Evolutionary conservation across 164 flowering plant species (phyloP), one percentile per base, ranked within the genome.

Genomic region (Berberis thunbergii): DNA sequence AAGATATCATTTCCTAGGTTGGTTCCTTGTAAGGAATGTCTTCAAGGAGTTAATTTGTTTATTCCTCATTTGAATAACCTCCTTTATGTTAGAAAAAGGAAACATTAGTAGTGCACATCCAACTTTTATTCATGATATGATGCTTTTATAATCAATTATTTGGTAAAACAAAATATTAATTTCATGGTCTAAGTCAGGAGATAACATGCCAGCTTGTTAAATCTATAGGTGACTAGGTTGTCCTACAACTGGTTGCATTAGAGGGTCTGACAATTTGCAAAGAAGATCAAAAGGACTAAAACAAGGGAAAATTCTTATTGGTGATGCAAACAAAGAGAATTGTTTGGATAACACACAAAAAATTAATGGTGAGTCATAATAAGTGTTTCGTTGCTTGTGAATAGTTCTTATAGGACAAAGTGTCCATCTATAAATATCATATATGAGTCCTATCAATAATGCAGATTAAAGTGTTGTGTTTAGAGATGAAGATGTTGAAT

Each of bases 191-290:
- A 10, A 43, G 73, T 54, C 73, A 93, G 97, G 96, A 88, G 67
- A 77, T 83, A 48, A 95, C 98, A 63, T 88, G 94, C 75, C 81
- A 77, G 76, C 69, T 83, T 63, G 84, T 93, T 41, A 86, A 79
- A 75, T 76, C 88, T 53, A 59, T 77, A 67, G 92, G 92, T 63
- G 95, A 93, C 43, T 67, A 70, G 63, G 54, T 48, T 45, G 68
- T 90, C 67, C 89, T 93, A 74, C 76, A 81, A 67, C 75, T 53
- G 64, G 64, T 88, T 75, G 76, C 74, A 67, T 80, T 81, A 44
- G 92, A 88, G 60, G 98, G 91, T 67, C 60, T 86, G 43, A 76
- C 79, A 26, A 43, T 76, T 82, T 72, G 75, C 67, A n/a, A 86
- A 74, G 75, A 88, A 81, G 70, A 54, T 62, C 43, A 84, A 74